A percentile compares a stretch with the other conserved stretches of the same genome.
Evolutionary conservation across 805 yeast species (phyloP).

Genomic region (Kodamaea lidongshanica): DNA sequence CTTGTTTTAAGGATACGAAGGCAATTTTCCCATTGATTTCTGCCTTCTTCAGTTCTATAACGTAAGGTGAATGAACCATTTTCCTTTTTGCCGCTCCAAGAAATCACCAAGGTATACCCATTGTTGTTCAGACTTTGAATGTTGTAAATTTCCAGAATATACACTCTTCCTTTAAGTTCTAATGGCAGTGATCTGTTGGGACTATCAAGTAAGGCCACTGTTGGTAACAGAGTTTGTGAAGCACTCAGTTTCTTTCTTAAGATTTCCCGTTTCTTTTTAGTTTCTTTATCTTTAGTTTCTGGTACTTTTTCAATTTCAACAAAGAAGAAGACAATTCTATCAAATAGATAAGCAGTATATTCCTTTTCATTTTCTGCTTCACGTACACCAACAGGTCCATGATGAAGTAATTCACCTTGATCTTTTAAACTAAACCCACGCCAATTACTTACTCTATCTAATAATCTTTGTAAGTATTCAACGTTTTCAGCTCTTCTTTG

Average conservation of each 20-base stretch:
- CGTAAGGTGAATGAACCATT: slow-evolving; percentile 79
- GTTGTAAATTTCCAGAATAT: slow-evolving; percentile 56
- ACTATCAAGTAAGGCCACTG: slow-evolving; percentile 32
- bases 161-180: slow-evolving; percentile 76
- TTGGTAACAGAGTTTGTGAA: slow-evolving; percentile 32
- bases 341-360: slow-evolving; percentile 85
- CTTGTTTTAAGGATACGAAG: slow-evolving; percentile 44
- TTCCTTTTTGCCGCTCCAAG: slow-evolving; percentile 84
- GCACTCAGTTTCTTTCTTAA: slow-evolving; percentile 46
- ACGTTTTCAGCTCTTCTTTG: slow-evolving; percentile 88
- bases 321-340: slow-evolving; percentile 49
- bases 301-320: slow-evolving; percentile 19
- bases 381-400: slow-evolving; percentile 62
- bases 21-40: slow-evolving; percentile 76
- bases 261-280: slow-evolving; percentile 30
- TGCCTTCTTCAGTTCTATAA: slow-evolving; percentile 75
- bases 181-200: slow-evolving; percentile 26
- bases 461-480: slow-evolving; percentile 59
- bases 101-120: slow-evolving; percentile 58
- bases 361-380: slow-evolving; percentile 76
- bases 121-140: slow-evolving; percentile 30
- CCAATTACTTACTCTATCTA: slow-evolving; percentile 83
- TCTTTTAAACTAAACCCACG: slow-evolving; percentile 73
- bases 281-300: slow-evolving; percentile 23
- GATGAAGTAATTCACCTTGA: slow-evolving; percentile 80